A percentile compares a stretch with the other conserved stretches of the same genome.
These are phyloP conservation scores for Dendryphion nanum DNA, from an alignment of 2,329 filamentous ascomycete species.

Conservation along the genomic window DNA sequence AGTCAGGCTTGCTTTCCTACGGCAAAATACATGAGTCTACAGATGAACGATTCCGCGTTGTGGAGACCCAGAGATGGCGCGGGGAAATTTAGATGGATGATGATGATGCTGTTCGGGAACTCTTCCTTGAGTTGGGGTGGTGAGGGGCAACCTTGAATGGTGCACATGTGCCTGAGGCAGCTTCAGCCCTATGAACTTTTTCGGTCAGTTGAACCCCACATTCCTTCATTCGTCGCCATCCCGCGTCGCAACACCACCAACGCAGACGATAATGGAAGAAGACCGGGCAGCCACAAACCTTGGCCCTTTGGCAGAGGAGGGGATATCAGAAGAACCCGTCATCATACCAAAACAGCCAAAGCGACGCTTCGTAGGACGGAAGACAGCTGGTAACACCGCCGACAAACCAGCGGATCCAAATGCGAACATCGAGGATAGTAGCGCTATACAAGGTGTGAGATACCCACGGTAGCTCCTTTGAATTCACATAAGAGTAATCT, in stretches of 20 bases:
- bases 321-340: constrained; percentile 53
- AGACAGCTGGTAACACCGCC: constrained; percentile 62
- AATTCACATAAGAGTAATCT: constrained; percentile 10
- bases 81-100: no score
- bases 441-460: constrained; percentile 66
- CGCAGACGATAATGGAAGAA: constrained; percentile 62
- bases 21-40: no score
- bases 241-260: constrained; percentile 1
- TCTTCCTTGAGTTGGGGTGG: no score
- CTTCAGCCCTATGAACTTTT: constrained; percentile 1
- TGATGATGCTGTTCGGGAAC: no score
- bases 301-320: constrained; percentile 66
- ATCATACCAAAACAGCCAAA: constrained; percentile 68
- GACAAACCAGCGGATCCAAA: constrained; percentile 42
- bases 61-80: no score
- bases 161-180: not conserved
- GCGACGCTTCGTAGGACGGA: constrained; percentile 86
- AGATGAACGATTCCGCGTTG: no score
- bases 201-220: not conserved
- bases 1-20: no score
- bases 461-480: constrained; percentile 5
- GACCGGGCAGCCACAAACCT: constrained; percentile 70
- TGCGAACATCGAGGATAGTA: constrained; percentile 58
- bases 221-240: no score
- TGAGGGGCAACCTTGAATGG: no score